Conservation (phyloP, 192 early-diverging fungal genomes). For the Radiomyces spectabilis region DNA sequence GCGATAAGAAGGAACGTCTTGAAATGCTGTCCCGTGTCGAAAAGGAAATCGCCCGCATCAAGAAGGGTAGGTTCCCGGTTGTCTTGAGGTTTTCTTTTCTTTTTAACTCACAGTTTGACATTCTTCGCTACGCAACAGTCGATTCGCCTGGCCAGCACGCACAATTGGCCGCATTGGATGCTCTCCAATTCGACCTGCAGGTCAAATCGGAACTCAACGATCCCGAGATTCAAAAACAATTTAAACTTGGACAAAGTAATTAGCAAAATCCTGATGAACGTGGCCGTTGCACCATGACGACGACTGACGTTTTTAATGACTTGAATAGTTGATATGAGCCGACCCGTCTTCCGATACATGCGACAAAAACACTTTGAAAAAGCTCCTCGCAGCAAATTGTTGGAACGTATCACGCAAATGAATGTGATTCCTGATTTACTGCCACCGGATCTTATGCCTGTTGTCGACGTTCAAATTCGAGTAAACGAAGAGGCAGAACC, state of each 20-base stretch:
- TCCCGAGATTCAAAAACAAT: conserved; percentile 60
- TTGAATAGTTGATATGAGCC: conserved; percentile 48
- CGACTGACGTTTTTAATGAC: neutral
- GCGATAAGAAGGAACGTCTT: conserved; percentile 48
- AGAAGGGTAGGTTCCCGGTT: no score
- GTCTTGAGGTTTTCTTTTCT: neutral
- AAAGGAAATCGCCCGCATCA: conserved; percentile 23
- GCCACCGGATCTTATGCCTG: conserved; percentile 35
- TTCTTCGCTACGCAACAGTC: neutral
- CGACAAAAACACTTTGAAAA: conserved; percentile 50
- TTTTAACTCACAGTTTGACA: neutral
- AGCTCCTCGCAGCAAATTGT: conserved; percentile 43
- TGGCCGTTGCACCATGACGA: conserved; percentile 2
- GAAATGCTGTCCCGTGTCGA: conserved; percentile 32
- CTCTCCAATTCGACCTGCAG: conserved; percentile 42
- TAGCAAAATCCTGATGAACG: no score
- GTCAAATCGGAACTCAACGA: conserved; percentile 65
- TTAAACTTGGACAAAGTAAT: conserved; percentile 39
- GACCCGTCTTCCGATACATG: conserved; percentile 65
- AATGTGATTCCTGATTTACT: conserved; percentile 71
- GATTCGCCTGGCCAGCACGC: conserved; percentile 25
- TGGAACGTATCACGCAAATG: conserved; percentile 71
- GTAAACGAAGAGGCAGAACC: conserved; percentile 11
- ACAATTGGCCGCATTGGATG: conserved; percentile 40
- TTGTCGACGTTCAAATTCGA: conserved; percentile 33